A percentile compares a stretch with the other conserved stretches of the same genome.
Conservation (phyloP, 352 stramenopile genomes). For the Halophytophthora batemanensis region DNA sequence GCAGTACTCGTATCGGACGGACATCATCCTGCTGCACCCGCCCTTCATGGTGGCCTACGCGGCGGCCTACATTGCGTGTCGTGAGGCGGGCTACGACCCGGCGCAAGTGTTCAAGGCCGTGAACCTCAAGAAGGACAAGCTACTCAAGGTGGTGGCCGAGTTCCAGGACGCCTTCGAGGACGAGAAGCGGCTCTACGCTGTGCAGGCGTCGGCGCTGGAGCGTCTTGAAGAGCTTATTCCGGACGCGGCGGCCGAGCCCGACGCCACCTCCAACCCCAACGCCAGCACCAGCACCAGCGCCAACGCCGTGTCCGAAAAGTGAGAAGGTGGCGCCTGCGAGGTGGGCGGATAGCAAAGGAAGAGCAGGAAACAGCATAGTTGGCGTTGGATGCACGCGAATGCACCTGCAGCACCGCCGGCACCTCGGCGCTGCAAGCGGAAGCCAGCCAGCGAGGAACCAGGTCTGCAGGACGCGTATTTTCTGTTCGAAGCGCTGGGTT, state of each 20-base stretch:
- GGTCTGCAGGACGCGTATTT: too few species aligned
- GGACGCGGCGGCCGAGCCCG: conserved; percentile 42
- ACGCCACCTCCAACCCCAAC: conserved; percentile 8
- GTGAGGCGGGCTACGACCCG: conserved; percentile 75
- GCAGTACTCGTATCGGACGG: conserved; percentile 85
- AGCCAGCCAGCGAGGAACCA: too few species aligned
- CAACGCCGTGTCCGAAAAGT: conserved; percentile 26
- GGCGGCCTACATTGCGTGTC: conserved; percentile 71
- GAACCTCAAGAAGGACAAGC: conserved; percentile 80
- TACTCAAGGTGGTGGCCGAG: conserved; percentile 77
- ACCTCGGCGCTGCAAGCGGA: too few species aligned
- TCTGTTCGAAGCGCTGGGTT: too few species aligned
- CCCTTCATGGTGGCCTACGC: conserved; percentile 89
- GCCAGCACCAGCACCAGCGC: conserved; percentile 1
- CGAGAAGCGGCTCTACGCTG: conserved; percentile 61
- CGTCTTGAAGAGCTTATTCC: conserved; percentile 83
- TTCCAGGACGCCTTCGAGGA: conserved; percentile 77
- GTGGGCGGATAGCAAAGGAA: conserved; percentile 1
- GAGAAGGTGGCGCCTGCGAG: conserved; percentile 2
- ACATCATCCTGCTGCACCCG: conserved; percentile 82
- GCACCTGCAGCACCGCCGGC: not conserved
- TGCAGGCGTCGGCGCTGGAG: conserved; percentile 62
- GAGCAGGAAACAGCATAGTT: conserved; percentile 6
- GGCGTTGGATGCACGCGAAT: not conserved
- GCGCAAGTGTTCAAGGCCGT: conserved; percentile 70